Base-by-base conservation (phyloP, 345 rosid genomes). In the Eutrema yunnanense region DNA sequence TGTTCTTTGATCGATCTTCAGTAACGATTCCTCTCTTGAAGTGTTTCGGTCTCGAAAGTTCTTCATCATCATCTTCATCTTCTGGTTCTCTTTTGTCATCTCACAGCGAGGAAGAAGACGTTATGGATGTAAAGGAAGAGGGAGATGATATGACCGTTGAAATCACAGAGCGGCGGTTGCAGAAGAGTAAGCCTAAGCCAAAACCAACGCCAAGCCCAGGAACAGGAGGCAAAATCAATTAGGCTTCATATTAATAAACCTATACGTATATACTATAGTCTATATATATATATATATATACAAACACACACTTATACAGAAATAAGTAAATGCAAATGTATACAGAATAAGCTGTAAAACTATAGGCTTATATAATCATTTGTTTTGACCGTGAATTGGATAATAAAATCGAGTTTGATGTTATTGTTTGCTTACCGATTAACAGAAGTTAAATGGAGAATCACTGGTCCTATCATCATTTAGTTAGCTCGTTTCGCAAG, bases 181-280 rank as follows among this genome's bases (percentile, higher is more conserved):
- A 46, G 44, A 73, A 51, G 32, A 46, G 26, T 8, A 66, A 10
- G 8, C 38, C 41, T 9, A 65, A 44, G 13, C 49, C 27, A 2
- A 8, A 22, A 22, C 26, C 26, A 22, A 22, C 26, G 1, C 29
- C 79, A 68, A 68, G 64, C 37, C 0, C 69, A 11, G 73, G 73
- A 27, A 68, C 8, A n/a, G 64, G 74, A 75, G 79, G 79, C 30
- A 0, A 61, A 68, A 3, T 10, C 12, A 12, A 74, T 16, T 57
- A 73, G 78, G 44, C 6, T 48, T 56, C 27, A 14, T 29, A 27
- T 44, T 26, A 5, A 62, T 43, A 34, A 5, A 62, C 4, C 2
- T 9, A 19, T 58, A 42, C 8, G 5, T 13, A 16, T 64, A 42
- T 53, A 1, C 32, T 30, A 2, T 30, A 30, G 8, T 34, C 2